A percentile compares a stretch with the other conserved stretches of the same genome.
Conservation (phyloP, 345 rosid species). For the Camelina sativa region DNA sequence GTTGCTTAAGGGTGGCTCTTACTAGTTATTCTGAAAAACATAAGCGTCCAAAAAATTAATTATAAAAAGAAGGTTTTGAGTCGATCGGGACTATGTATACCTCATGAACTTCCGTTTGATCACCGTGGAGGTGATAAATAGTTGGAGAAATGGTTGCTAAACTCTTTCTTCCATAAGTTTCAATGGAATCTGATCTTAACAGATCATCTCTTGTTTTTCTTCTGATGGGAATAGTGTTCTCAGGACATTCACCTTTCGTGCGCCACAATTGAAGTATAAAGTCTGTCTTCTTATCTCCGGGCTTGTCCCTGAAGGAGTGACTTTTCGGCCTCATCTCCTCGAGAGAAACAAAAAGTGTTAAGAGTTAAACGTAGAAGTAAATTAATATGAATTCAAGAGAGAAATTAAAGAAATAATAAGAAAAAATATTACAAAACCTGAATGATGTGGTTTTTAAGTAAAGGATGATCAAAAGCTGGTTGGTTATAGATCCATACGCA, state of each 20-base stretch:
- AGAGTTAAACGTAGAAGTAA: not conserved
- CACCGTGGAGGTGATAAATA: not conserved
- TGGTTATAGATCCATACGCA: conserved; percentile 47
- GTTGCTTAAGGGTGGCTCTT: not conserved
- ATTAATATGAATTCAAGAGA: not conserved
- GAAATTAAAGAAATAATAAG: not conserved
- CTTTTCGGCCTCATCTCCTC: conserved; percentile 24
- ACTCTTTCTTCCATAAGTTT: conserved; percentile 53
- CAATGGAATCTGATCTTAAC: conserved; percentile 31
- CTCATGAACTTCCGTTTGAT: conserved; percentile 38
- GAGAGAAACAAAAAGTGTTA: not conserved
- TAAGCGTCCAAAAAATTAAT: not conserved
- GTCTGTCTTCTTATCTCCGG: conserved; percentile 10
- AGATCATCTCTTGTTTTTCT: conserved; percentile 34
- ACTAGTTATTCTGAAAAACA: not conserved
- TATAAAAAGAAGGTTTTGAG: not conserved
- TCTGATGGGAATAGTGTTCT: conserved; percentile 57
- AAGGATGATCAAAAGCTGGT: conserved; percentile 46
- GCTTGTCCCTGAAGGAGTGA: not conserved
- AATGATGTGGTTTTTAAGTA: conserved; percentile 47
- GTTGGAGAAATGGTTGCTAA: conserved; percentile 1
- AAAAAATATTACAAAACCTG: conserved; percentile 37
- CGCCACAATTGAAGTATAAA: conserved; percentile 56
- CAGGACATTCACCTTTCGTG: conserved; percentile 55
- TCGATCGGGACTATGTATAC: not conserved